These are phyloP conservation scores for Aureobasidium sp. DNA, from an alignment of 2,329 filamentous ascomycete genomes.

Conservation along the genomic window DNA sequence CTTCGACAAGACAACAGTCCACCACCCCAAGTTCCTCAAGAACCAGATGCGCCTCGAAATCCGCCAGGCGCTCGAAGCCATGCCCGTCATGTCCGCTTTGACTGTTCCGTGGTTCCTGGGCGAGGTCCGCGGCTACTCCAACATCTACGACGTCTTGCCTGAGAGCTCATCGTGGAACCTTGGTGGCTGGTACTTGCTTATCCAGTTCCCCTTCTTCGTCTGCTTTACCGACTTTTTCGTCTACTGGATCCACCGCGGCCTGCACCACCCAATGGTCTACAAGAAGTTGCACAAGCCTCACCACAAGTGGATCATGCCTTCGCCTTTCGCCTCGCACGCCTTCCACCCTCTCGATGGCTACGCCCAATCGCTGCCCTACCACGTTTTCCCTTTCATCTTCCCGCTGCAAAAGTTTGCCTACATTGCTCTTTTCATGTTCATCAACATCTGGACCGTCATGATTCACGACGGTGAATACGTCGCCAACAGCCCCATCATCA, in stretches of 20 bases:
- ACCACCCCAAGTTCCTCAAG: slow-evolving; percentile 90
- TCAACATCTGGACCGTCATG: slow-evolving; percentile 95
- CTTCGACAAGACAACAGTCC: slow-evolving; percentile 82
- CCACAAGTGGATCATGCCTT: slow-evolving; percentile 99
- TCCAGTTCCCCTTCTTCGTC: slow-evolving; percentile 84
- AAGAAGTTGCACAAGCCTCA: slow-evolving; percentile 91
- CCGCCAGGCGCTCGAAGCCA: slow-evolving; percentile 62
- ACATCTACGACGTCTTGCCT: slow-evolving; percentile 66
- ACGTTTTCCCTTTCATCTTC: slow-evolving; percentile 86
- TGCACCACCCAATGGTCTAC: slow-evolving; percentile 76
- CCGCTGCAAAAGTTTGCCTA: slow-evolving; percentile 88
- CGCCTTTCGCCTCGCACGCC: slow-evolving; percentile 82
- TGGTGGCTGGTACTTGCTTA: slow-evolving; percentile 65
- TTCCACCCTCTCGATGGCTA: slow-evolving; percentile 94
- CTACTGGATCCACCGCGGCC: slow-evolving; percentile 82
- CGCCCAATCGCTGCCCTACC: slow-evolving; percentile 81
- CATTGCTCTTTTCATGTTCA: slow-evolving; percentile 76
- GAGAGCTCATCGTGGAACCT: slow-evolving; percentile 57
- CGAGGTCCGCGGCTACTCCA: slow-evolving; percentile 77
- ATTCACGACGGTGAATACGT: slow-evolving; percentile 95
- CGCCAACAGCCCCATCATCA: slow-evolving; percentile 81
- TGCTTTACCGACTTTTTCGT: slow-evolving; percentile 83
- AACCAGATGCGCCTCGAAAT: slow-evolving; percentile 88
- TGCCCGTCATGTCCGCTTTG: slow-evolving; percentile 75
- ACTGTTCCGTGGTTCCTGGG: slow-evolving; percentile 73